Base-by-base conservation (phyloP, 192 early-diverging fungal genomes). In the Podila minutissima region DNA sequence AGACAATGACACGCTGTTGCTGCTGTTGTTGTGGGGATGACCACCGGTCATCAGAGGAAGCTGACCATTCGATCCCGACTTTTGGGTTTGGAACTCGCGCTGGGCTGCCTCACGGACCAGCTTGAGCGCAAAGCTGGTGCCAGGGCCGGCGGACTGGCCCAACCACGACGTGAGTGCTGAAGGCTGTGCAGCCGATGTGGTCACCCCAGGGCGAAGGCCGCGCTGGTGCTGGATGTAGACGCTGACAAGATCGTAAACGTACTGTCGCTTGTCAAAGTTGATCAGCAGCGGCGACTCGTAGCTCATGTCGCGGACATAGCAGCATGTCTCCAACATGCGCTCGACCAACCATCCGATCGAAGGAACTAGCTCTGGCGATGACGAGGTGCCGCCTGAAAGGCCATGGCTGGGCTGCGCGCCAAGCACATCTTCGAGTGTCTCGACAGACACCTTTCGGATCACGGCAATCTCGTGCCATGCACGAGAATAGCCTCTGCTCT, bases 261-360 rank as follows among this genome's bases (percentile, higher is more conserved):
- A 92, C 12, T 89, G 90, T 29, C 91, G 86, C 69, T 94, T 93
- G 67, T 92, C 93, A 68, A 91, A 77, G 62, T 92, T 90, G 19
- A 94, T 82, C 41, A 93, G 75, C 33, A 86, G 82, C 12, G 90
- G 85, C 17, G 86, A 86, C 32, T 84, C 85, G 41, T 86, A 84
- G 49, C 89, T 74, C 38, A 86, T 83, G 64, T 92, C 88, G 0
- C 89, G 88, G 22, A 89, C 85, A 66, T 89, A 88, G 53, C 90
- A 89, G 84, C 92, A 93, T 57, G 92, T 72, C 69, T 92, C 90
- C 46, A 92, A 65, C 87, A 92, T 89, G 33, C 91, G 89, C 66
- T 92, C 91, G 60, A 94, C 83, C 62, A 94, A 75, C 93, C 93
- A 94, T 10, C 88, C 92, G n/a, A 94, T 48, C 58, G 90, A 87